A percentile compares a stretch with the other conserved stretches of the same genome.
These are phyloP conservation scores for Physcomitrium patens DNA, from an alignment of 225 moss, liverwort and hornwort genomes.

Conservation along the genomic window DNA sequence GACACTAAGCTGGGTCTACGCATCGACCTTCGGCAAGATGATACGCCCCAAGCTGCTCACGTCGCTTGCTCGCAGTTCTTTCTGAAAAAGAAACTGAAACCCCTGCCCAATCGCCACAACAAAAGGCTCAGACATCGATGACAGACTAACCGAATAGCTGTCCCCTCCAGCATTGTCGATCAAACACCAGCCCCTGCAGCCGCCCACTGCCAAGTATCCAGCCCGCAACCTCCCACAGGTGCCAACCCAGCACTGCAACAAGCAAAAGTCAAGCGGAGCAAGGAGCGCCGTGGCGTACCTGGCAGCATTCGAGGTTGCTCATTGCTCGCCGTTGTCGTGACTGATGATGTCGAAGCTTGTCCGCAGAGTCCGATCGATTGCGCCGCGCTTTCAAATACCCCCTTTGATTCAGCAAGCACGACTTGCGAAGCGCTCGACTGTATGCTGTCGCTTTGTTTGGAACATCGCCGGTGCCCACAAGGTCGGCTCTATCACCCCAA, in stretches of 20 bases:
- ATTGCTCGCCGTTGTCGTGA: constrained; percentile 9
- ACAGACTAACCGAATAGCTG: background rate
- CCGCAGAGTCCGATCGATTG: background rate
- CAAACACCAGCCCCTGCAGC: too few species aligned
- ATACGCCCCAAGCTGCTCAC: constrained; percentile 65
- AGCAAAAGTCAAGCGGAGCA: background rate
- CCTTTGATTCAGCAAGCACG: constrained; percentile 37
- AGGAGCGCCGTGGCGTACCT: constrained; percentile 8
- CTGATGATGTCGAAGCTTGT: background rate
- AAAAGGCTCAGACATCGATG: background rate
- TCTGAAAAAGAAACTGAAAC: constrained; percentile 42
- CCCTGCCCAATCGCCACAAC: constrained; percentile 13
- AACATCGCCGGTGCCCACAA: constrained; percentile 11
- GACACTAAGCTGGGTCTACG: too few species aligned
- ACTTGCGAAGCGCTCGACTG: constrained; percentile 48
- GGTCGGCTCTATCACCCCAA: background rate
- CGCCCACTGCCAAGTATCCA: too few species aligned
- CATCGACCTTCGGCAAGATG: constrained; percentile 43
- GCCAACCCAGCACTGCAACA: background rate
- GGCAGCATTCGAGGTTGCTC: constrained; percentile 1
- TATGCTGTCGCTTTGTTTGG: constrained; percentile 26
- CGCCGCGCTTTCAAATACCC: constrained; percentile 22
- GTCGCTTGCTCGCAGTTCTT: constrained; percentile 52
- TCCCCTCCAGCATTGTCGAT: background rate
- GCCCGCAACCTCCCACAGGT: too few species aligned